These are phyloP conservation scores for Fusarium sp. DNA, from an alignment of 2,329 filamentous ascomycete species.

Conservation along the genomic window DNA sequence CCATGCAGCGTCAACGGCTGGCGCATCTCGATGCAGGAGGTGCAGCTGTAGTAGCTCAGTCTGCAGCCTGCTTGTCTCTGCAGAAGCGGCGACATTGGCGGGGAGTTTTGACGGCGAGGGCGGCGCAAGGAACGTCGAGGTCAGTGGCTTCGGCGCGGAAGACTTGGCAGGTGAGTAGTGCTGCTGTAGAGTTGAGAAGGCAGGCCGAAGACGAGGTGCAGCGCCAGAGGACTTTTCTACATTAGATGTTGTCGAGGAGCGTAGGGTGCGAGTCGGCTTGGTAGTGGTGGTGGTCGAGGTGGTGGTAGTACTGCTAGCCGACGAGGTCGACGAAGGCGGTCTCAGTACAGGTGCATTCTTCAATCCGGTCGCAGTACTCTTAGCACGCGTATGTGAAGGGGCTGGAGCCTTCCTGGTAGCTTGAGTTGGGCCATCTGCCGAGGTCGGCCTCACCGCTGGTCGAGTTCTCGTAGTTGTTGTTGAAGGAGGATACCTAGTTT, in stretches of 20 bases:
- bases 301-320: conserved; percentile 39
- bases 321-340: conserved; percentile 49
- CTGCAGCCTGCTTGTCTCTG: conserved; percentile 70
- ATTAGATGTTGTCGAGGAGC: conserved; percentile 30
- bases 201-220: conserved; percentile 59
- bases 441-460: conserved; percentile 49
- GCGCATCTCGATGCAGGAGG: conserved; percentile 69
- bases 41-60: conserved; percentile 75
- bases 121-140: conserved; percentile 67
- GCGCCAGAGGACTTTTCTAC: conserved; percentile 38
- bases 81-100: conserved; percentile 69
- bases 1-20: conserved; percentile 62
- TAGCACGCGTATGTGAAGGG: conserved; percentile 49
- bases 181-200: conserved; percentile 73
- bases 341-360: conserved; percentile 47
- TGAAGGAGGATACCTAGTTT: conserved; percentile 53
- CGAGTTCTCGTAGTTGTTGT: conserved; percentile 50
- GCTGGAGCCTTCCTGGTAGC: conserved; percentile 37
- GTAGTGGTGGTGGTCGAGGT: conserved; percentile 36
- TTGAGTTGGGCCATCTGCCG: conserved; percentile 45
- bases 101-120: conserved; percentile 72
- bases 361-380: conserved; percentile 50
- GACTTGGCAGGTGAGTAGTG: conserved; percentile 75
- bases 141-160: conserved; percentile 71
- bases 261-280: conserved; percentile 30